Conservation (phyloP, 179 eudicot species). For the Vitellaria paradoxa region DNA sequence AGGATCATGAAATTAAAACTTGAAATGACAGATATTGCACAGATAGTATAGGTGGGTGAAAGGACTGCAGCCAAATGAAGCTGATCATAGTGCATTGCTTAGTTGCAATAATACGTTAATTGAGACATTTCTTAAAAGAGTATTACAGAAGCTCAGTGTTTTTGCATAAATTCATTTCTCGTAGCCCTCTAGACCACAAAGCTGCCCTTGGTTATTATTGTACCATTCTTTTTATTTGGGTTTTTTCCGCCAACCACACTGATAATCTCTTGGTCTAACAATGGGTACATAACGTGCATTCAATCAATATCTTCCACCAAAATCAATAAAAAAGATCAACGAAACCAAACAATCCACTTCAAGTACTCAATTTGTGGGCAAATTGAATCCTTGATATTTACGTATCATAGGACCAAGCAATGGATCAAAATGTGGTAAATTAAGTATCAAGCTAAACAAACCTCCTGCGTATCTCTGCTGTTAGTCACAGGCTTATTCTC, state of each 20-base stretch:
- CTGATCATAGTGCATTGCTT: too few relatives aligned
- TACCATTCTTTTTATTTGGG: neutral
- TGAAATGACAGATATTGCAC: neutral
- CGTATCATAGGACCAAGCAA: neutral
- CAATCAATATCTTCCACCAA: neutral
- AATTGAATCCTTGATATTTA: too few relatives aligned
- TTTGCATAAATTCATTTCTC: too few relatives aligned
- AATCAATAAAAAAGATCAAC: neutral
- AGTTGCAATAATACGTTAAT: too few relatives aligned
- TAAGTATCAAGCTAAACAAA: constrained; percentile 14
- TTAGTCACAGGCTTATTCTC: constrained; percentile 98
- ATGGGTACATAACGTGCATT: neutral
- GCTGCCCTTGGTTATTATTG: neutral
- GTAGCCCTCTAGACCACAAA: neutral
- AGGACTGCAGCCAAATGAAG: too few relatives aligned
- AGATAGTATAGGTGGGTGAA: neutral
- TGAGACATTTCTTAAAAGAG: too few relatives aligned
- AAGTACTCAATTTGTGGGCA: too few relatives aligned
- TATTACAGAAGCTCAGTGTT: too few relatives aligned
- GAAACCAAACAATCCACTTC: neutral
- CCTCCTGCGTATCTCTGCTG: constrained; percentile 99
- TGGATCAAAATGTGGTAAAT: too few relatives aligned
- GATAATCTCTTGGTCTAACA: neutral
- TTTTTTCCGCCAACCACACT: neutral
- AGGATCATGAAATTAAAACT: too few relatives aligned